These are phyloP conservation scores for Ambrosia trifida DNA, from an alignment of 129 eudicot genomes.

Conservation along the genomic window DNA sequence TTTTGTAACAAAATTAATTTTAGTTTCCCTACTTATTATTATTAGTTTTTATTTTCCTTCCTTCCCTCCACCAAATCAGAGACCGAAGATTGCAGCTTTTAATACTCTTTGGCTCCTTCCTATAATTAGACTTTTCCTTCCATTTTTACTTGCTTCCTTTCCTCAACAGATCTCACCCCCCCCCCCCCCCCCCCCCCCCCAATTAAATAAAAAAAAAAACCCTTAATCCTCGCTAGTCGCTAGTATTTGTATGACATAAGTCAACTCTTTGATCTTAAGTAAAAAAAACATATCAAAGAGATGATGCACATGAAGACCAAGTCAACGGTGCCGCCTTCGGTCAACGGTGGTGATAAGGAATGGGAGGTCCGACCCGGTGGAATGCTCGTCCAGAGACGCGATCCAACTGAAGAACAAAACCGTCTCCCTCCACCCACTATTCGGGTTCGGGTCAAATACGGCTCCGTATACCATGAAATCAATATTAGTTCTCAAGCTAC, in stretches of 20 bases:
- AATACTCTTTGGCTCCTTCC: slow-evolving; percentile 27
- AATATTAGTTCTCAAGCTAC: slow-evolving; percentile 76
- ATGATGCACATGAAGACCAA: slow-evolving; percentile 81
- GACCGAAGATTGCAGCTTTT: slow-evolving; percentile 12
- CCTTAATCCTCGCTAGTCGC: neutral
- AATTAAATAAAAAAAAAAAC: neutral
- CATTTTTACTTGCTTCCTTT: slow-evolving; percentile 4
- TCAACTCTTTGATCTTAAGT: slow-evolving; percentile 14
- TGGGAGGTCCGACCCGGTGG: slow-evolving; percentile 96
- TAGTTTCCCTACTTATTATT: too few species aligned
- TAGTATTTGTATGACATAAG: neutral
- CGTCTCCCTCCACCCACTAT: slow-evolving; percentile 72
- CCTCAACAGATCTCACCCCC: slow-evolving; percentile 35
- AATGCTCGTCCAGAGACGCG: slow-evolving; percentile 85
- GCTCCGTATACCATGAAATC: slow-evolving; percentile 71
- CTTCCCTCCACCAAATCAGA: slow-evolving; percentile 24
- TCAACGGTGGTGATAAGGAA: slow-evolving; percentile 41
- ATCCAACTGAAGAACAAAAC: slow-evolving; percentile 50
- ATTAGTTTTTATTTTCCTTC: slow-evolving; percentile 11
- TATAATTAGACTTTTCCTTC: slow-evolving; percentile 21
- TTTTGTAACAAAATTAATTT: neutral
- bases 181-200: neutral
- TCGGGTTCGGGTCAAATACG: slow-evolving; percentile 83
- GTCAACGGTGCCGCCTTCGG: slow-evolving; percentile 38
- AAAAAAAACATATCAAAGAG: neutral